Base-by-base conservation (phyloP, 2,329 filamentous ascomycete genomes). In the Verticillium klebahnii region DNA sequence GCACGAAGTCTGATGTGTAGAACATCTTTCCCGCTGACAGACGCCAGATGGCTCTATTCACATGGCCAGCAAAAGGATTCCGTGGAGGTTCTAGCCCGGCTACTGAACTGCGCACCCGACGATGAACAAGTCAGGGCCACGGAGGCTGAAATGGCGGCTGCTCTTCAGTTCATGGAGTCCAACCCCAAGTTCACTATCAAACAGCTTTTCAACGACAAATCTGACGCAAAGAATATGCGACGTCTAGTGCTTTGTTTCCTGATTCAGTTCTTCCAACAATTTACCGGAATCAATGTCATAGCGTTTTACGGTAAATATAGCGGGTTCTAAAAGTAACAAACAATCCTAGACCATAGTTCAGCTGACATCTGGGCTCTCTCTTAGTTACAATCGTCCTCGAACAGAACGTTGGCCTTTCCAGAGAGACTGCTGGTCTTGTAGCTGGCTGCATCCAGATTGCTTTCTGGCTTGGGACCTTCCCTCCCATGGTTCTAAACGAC, bases 391-490 rank as follows among this genome's bases (percentile, higher is more conserved):
- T 56, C 32, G 55, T 56, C 17, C 55, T 56, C 14, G 55, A 56
- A 17, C 29, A 56, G 11, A 56, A 56, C 31, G 55, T 56, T 1
- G 55, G 55, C 12, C 19, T 56, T 7, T 7, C 9, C 2, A 15
- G 31, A 8, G 55, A 56, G 55, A 56, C 55, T 14, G 29, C 55
- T 7, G 34, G 55, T 36, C 31, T 56, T 8, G 55, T 56, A 7
- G 55, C 55, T 31, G 55, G 55, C 55, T 56, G 29, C 55, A 56
- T 56, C n/a, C 55, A 56, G 55, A 56, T 56, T 7, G 55, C 55
- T 7, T 56, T 56, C 17, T 56, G 55, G 55, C 55, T 56, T 7
- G 55, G 55, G 8, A 56, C 55, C 9, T 56, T 56, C n/a, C 55
- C 55, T 17, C 55, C 55, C 2, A 56, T 56, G 55, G 19, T 56